Conservation (phyloP, 192 early-diverging fungal genomes). For the Diversispora eburnea region DNA sequence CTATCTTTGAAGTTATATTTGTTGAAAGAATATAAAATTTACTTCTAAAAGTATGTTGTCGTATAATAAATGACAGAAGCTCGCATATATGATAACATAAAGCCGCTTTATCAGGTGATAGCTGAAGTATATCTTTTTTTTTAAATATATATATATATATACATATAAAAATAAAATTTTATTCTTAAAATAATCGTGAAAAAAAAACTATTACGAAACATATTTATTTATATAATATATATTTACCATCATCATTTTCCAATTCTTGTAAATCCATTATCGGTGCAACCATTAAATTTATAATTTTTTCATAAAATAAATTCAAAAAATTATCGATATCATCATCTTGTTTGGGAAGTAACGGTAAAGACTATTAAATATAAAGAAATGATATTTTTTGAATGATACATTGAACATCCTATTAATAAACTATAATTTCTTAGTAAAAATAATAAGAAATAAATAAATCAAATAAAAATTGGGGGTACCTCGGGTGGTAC, state of each 20-base stretch:
- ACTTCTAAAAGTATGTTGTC: constrained; percentile 69
- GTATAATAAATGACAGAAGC: constrained; percentile 69
- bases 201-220: not conserved
- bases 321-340: constrained; percentile 1
- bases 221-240: not conserved
- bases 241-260: not conserved
- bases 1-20: constrained; percentile 56
- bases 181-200: not conserved
- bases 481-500: constrained; percentile 19
- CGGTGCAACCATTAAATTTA: not conserved
- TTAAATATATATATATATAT: not conserved
- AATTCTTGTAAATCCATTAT: not conserved
- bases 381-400: constrained; percentile 4
- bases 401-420: not conserved
- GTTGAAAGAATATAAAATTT: constrained; percentile 73
- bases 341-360: constrained; percentile 1
- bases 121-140: constrained; percentile 22
- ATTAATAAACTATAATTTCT: not conserved
- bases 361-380: constrained; percentile 26
- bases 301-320: not conserved
- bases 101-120: constrained; percentile 37
- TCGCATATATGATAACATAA: constrained; percentile 67
- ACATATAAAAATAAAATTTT: not conserved
- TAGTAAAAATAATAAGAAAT: constrained; percentile 73
- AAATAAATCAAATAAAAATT: constrained; percentile 67